Evolutionary conservation across 768 basidiomycete genomes (phyloP).

Genomic region (Mrakia frigida): DNA sequence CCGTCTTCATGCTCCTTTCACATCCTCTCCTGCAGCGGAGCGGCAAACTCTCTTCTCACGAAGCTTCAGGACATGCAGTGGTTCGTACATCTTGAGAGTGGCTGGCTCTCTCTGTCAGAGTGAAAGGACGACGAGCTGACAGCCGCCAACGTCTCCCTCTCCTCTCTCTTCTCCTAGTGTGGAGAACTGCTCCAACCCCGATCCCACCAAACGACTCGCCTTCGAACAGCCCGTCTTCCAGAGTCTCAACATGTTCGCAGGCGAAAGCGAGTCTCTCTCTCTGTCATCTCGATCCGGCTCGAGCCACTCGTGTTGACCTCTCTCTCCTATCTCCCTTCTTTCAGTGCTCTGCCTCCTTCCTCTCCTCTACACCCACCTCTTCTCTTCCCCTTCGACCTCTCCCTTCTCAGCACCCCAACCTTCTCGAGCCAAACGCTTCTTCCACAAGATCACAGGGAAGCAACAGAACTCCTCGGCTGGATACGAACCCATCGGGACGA

Average conservation of each 20-base stretch:
- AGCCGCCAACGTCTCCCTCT: not conserved
- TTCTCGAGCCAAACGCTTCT: not conserved
- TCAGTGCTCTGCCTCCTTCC: conserved; percentile 68
- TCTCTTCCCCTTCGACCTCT: conserved; percentile 40
- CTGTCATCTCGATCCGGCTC: conserved; percentile 25
- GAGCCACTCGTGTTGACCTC: not conserved
- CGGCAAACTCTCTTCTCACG: conserved; percentile 69
- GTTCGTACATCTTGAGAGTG: not conserved
- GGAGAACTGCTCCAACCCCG: conserved; percentile 71
- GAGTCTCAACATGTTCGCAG: conserved; percentile 42
- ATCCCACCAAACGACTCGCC: conserved; percentile 59
- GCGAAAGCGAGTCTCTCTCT: conserved; percentile 54
- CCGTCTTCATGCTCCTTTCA: not conserved
- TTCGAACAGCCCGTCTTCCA: conserved; percentile 97
- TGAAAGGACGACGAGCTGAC: not conserved
- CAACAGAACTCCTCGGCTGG: conserved; percentile 23
- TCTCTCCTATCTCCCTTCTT: conserved; percentile 29
- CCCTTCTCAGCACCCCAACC: conserved; percentile 1
- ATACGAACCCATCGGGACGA: conserved; percentile 5
- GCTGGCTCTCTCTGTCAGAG: not conserved
- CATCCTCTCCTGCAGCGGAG: conserved; percentile 9
- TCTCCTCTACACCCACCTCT: conserved; percentile 65
- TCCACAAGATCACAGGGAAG: conserved; percentile 13
- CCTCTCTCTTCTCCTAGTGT: conserved; percentile 47
- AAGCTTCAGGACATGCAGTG: conserved; percentile 98